phyloP scores from a whole-genome alignment of 441 rosid genomes.

The Jatropha multifida region DNA sequence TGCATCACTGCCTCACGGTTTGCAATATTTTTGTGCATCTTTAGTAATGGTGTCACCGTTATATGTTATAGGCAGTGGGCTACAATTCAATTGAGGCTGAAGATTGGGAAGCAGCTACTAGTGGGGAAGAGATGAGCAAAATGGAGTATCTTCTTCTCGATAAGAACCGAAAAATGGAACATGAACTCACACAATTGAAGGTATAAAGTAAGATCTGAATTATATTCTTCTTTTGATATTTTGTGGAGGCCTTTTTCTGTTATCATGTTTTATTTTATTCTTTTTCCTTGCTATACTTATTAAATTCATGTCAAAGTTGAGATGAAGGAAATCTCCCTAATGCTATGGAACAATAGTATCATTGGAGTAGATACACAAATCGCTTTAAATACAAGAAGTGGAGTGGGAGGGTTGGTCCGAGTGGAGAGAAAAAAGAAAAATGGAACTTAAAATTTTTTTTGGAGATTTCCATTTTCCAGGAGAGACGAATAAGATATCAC shows the following conservation, averaged over 20 bases:
- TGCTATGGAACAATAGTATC: too few species aligned
- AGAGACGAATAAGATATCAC: too few species aligned
- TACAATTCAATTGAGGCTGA: slow-evolving; percentile 99
- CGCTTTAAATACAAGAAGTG: too few species aligned
- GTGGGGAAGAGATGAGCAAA: slow-evolving; percentile 96
- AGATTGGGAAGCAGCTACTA: slow-evolving; percentile 98
- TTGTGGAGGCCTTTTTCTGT: neutral
- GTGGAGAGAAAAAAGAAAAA: too few species aligned
- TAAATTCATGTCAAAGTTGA: neutral
- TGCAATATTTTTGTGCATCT: slow-evolving; percentile 1
- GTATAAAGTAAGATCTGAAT: slow-evolving; percentile 34
- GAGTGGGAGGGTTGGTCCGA: too few species aligned
- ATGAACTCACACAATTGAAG: slow-evolving; percentile 93
- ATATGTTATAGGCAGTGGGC: slow-evolving; percentile 75
- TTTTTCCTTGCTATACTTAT: neutral
- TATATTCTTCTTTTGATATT: neutral
- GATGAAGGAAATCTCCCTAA: neutral
- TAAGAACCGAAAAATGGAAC: slow-evolving; percentile 98
- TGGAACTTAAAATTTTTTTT: too few species aligned
- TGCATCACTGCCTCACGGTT: neutral
- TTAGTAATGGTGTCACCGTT: slow-evolving; percentile 12
- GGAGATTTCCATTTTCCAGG: too few species aligned
- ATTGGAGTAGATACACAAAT: too few species aligned
- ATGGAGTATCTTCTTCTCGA: slow-evolving; percentile 99
- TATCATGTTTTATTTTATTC: neutral